phyloP scores from a whole-genome alignment of 495 filamentous ascomycete genomes.

The Astrocystis sublimbata region DNA sequence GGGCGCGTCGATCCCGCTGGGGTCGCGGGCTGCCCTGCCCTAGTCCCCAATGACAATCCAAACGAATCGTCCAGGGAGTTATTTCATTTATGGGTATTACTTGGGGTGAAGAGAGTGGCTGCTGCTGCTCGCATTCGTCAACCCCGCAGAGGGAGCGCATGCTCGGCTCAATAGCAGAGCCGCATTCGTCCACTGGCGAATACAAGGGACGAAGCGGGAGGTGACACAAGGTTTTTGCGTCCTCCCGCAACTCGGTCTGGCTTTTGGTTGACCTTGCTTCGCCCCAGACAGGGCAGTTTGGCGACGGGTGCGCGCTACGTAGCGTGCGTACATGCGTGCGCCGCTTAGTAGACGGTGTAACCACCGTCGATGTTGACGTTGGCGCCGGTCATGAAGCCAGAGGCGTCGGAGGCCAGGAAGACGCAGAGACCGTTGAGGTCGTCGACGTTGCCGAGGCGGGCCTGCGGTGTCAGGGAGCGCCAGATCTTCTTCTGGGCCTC shows the following conservation, averaged over 20 bases:
- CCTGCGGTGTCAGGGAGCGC: conserved; percentile 71
- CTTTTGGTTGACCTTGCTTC: not conserved
- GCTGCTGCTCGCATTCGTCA: not conserved
- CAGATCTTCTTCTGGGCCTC: conserved; percentile 80
- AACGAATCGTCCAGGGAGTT: too few species aligned
- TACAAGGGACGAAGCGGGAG: not conserved
- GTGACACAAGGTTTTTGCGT: not conserved
- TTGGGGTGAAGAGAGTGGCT: too few species aligned
- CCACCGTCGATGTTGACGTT: conserved; percentile 75
- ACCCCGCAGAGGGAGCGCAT: not conserved
- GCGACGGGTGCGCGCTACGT: not conserved
- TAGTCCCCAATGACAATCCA: too few species aligned
- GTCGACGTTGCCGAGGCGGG: conserved; percentile 68
- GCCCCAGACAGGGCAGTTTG: not conserved
- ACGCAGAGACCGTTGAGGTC: conserved; percentile 80
- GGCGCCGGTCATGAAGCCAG: conserved; percentile 74
- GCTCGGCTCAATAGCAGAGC: conserved; percentile 9
- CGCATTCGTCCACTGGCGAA: not conserved
- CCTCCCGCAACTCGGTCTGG: not conserved
- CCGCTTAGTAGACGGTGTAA: conserved; percentile 47
- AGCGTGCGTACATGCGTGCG: not conserved
- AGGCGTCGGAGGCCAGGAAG: conserved; percentile 73
- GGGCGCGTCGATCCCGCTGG: too few species aligned
- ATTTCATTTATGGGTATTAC: too few species aligned
- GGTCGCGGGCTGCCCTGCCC: too few species aligned